A percentile compares a stretch with the other conserved stretches of the same genome.
These are phyloP conservation scores for Suhomyces atakaporum DNA, from an alignment of 1,139 yeast genomes.

Conservation along the genomic window DNA sequence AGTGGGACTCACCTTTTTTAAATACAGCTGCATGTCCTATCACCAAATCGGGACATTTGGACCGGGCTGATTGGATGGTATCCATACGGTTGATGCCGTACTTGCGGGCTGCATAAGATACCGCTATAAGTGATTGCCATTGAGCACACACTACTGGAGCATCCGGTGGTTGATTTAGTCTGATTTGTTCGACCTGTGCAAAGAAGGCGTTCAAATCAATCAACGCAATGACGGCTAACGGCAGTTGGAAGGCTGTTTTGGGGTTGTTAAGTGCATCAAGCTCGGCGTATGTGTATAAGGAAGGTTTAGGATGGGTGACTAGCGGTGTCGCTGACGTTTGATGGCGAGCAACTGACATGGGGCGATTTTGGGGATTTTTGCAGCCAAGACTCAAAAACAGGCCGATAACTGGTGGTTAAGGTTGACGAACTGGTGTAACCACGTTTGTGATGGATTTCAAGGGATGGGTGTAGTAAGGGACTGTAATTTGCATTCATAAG, in stretches of 20 bases:
- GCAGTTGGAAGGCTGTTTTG: conserved; percentile 54
- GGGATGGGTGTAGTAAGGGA: too few species aligned
- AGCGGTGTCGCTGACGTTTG: background rate
- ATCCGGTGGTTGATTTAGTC: conserved; percentile 61
- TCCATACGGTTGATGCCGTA: conserved; percentile 84
- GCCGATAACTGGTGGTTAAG: too few species aligned
- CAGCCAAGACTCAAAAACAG: too few species aligned
- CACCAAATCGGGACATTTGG: conserved; percentile 73
- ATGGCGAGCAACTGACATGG: conserved; percentile 4
- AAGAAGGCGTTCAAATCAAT: conserved; percentile 93
- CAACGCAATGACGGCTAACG: conserved; percentile 80
- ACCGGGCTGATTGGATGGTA: conserved; percentile 61
- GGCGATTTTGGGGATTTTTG: too few species aligned
- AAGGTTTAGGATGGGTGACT: conserved; percentile 4
- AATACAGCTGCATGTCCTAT: conserved; percentile 95
- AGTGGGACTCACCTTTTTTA: conserved; percentile 78
- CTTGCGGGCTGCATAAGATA: conserved; percentile 83
- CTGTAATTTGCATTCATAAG: too few species aligned
- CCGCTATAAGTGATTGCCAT: conserved; percentile 89
- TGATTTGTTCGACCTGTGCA: conserved; percentile 87
- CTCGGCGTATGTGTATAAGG: conserved; percentile 41
- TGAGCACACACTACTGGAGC: conserved; percentile 95
- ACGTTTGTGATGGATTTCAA: too few species aligned
- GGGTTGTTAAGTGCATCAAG: conserved; percentile 50
- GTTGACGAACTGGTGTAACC: too few species aligned